A percentile compares a stretch with the other conserved stretches of the same genome.
These are phyloP conservation scores for Samsoniella hepiali DNA, from an alignment of 2,329 filamentous ascomycete species.

Conservation along the genomic window DNA sequence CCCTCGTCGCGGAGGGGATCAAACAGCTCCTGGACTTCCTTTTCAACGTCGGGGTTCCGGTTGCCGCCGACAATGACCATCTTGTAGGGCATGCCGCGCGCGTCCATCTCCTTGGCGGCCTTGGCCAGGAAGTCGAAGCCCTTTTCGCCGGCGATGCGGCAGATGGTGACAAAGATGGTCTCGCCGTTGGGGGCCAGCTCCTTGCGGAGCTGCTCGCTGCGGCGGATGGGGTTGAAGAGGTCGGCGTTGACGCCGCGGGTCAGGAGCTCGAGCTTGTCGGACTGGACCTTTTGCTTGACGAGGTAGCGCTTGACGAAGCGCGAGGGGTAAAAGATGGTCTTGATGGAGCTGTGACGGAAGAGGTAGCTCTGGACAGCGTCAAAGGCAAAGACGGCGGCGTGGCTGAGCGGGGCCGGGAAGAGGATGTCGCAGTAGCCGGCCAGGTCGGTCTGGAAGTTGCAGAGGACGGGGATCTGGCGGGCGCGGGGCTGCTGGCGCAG, in stretches of 20 bases:
- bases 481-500: conserved; percentile 55
- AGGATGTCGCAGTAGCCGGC: conserved; percentile 67
- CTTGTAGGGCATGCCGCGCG: conserved; percentile 56
- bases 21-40: conserved; percentile 60
- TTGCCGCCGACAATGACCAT: conserved; percentile 68
- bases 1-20: conserved; percentile 43
- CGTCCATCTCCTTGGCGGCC: conserved; percentile 52
- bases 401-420: conserved; percentile 61
- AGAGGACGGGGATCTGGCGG: conserved; percentile 56
- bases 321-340: conserved; percentile 68
- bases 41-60: conserved; percentile 59
- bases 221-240: conserved; percentile 54
- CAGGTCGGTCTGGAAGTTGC: conserved; percentile 71
- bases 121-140: conserved; percentile 65
- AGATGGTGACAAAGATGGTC: conserved; percentile 63
- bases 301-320: conserved; percentile 61
- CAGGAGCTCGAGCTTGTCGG: conserved; percentile 56
- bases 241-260: conserved; percentile 63
- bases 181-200: conserved; percentile 60
- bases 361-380: conserved; percentile 63
- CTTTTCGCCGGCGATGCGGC: conserved; percentile 66
- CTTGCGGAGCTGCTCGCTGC: conserved; percentile 49
- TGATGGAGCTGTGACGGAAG: conserved; percentile 58
- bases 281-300: conserved; percentile 52
- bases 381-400: conserved; percentile 60